Evolutionary conservation across 257 asterid species (phyloP), one percentile per base, ranked within the genome.

Genomic region (Solanum acaule): DNA sequence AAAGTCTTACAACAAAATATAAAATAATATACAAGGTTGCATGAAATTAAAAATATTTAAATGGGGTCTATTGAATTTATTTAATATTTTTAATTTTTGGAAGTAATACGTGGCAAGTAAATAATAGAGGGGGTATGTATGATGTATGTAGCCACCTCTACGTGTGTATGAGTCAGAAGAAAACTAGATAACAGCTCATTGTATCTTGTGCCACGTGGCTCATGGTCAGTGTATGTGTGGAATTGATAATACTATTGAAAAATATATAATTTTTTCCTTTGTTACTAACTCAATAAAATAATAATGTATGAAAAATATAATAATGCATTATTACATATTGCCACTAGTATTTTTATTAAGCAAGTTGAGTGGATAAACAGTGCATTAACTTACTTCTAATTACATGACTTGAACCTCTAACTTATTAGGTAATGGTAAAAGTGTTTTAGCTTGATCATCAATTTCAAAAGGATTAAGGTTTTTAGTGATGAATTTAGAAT

Each of bases 121-220:
- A 76, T 56, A 44, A 72, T 31, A 11, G 3, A 9, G 18, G 18
- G 23, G 14, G 4, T 42, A 8, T 78, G n/a, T 40, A 44, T 85
- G 67, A 6, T 40, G 34, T 77, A 34, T 81, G 33, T 71, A 67
- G 83, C 73, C 27, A 75, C 35, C 27, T 65, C 68, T 84, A 84
- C 88, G 89, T 85, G 89, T 86, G 65, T 31, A 35, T 89, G 88
- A 87, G 29, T 89, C 89, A 56, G 67, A 18, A 89, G 88, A 86
- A 71, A 88, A 79, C 49, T 18, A 75, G 75, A 12, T 67, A 16
- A 16, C 75, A 85, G 31, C 34, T 4, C 23, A 20, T 56, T 42
- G 27, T 10, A 16, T 59, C 11, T 33, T n/a, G 6, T 31, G 61
- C 67, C 86, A 81, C 68, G 86, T 81, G 35, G 85, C n/a, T 42